Conservation (phyloP, 2,329 filamentous ascomycete genomes). For the Penicillium sclerotiorum region DNA sequence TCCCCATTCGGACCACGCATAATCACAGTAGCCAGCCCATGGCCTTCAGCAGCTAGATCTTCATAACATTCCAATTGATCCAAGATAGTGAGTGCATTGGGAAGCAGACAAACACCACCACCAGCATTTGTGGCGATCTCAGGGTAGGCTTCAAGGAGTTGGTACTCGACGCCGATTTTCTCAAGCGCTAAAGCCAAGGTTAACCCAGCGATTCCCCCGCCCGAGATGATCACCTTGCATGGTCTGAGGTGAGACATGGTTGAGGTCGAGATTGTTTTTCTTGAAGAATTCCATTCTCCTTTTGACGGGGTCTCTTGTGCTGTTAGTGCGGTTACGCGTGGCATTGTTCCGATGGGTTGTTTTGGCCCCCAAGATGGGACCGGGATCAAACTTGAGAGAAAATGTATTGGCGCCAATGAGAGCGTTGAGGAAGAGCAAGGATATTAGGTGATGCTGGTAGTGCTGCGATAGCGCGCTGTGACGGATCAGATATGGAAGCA, state of each 20-base stretch:
- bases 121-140: constrained; percentile 51
- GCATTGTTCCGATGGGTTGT: too few relatives aligned
- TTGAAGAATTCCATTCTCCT: too few relatives aligned
- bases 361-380: too few relatives aligned
- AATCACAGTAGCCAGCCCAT: not conserved
- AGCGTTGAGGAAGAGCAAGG: too few relatives aligned
- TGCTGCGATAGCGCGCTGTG: too few relatives aligned
- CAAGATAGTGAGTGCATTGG: constrained; percentile 50
- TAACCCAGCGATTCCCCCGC: constrained; percentile 52
- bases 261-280: too few relatives aligned
- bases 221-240: constrained; percentile 48
- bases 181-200: constrained; percentile 51
- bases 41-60: not conserved
- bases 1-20: not conserved
- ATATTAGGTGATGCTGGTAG: too few relatives aligned
- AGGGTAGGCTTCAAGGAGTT: constrained; percentile 41
- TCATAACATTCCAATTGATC: constrained; percentile 53
- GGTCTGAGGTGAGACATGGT: not conserved
- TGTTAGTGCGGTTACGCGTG: too few relatives aligned
- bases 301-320: too few relatives aligned
- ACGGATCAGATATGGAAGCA: too few relatives aligned
- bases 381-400: too few relatives aligned
- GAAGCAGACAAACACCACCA: constrained; percentile 50
- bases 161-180: constrained; percentile 48
- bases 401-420: too few relatives aligned